Conservation (phyloP, 441 rosid genomes). For the Rhodomyrtus psidioides region DNA sequence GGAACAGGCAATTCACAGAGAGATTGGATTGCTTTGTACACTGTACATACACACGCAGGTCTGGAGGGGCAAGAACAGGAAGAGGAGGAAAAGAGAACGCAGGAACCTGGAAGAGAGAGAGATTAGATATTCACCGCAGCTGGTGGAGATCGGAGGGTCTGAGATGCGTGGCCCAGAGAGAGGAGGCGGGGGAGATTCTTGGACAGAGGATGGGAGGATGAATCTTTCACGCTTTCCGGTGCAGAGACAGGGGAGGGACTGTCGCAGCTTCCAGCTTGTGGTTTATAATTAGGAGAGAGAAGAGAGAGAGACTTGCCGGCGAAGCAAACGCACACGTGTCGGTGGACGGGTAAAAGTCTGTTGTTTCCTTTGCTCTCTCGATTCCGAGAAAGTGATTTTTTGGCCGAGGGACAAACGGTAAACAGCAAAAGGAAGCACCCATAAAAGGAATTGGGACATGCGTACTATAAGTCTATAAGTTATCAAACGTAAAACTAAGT, state of each 20-base stretch:
- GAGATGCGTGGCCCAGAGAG: background rate
- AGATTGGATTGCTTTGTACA: background rate
- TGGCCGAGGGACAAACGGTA: background rate
- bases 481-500: too few species aligned
- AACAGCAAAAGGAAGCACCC: background rate
- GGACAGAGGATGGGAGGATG: background rate
- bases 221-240: background rate
- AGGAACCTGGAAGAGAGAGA: background rate
- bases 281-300: background rate
- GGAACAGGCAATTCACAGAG: background rate
- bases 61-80: background rate
- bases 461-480: fast-evolving
- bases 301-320: background rate
- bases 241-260: background rate
- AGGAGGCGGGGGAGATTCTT: background rate
- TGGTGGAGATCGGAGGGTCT: background rate
- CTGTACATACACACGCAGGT: background rate
- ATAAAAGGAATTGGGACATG: too few species aligned
- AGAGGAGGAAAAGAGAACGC: background rate
- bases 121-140: background rate
- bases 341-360: background rate
- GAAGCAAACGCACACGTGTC: background rate
- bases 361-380: background rate
- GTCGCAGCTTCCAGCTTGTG: background rate
- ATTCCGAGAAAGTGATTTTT: background rate